Evolutionary conservation across 306 rosid species (phyloP).

Genomic region (Rosa rugosa): DNA sequence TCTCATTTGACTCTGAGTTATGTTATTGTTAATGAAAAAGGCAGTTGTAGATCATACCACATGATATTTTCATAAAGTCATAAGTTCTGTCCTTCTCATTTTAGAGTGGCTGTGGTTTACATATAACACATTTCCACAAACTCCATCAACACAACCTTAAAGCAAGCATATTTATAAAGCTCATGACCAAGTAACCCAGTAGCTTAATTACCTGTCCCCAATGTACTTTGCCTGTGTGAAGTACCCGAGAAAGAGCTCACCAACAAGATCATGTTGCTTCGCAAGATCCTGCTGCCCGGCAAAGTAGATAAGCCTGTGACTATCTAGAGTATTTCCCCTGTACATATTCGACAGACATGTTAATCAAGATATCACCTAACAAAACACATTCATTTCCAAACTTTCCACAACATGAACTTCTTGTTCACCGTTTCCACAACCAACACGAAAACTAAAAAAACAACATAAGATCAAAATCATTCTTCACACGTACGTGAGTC

Average conservation of each 20-base stretch:
- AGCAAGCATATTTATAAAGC: not conserved
- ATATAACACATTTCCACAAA: not conserved
- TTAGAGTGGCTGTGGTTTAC: not conserved
- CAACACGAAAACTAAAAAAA: not conserved
- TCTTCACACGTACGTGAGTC: slow-evolving; percentile 72
- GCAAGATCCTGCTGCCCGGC: slow-evolving; percentile 66
- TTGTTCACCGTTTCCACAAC: not conserved
- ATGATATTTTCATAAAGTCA: not conserved
- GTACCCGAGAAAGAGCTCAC: slow-evolving; percentile 73
- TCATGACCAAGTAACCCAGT: not conserved
- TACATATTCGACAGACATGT: slow-evolving; percentile 27
- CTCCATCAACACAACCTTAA: not conserved
- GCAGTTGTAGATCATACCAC: not conserved
- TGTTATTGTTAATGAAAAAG: not conserved
- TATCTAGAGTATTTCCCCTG: slow-evolving; percentile 93
- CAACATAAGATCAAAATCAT: slow-evolving; percentile 6
- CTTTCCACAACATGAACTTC: not conserved
- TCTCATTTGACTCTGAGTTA: not conserved
- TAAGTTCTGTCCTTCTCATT: not conserved
- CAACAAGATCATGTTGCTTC: slow-evolving; percentile 81
- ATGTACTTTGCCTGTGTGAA: slow-evolving; percentile 83
- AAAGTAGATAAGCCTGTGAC: slow-evolving; percentile 83
- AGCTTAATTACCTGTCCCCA: slow-evolving; percentile 61
- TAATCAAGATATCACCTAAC: not conserved
- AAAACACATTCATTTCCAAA: not conserved